Evolutionary conservation across 495 filamentous ascomycete species (phyloP).

Genomic region (Hyaloscypha variabilis): DNA sequence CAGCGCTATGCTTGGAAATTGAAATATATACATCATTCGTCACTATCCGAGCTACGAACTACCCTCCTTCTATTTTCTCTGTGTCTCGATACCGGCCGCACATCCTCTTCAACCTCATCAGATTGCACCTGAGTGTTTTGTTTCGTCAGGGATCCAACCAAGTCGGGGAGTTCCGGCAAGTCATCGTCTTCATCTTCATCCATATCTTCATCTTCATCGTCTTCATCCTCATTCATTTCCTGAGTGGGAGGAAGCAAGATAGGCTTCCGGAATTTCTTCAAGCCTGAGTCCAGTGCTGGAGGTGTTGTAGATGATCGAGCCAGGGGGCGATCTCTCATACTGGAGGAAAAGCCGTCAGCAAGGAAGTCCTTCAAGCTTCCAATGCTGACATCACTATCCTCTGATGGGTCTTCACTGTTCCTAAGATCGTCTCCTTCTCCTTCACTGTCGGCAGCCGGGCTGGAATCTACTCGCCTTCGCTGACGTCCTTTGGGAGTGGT

Average conservation of each 20-base stretch:
- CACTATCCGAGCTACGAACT: constrained; percentile 33
- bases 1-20: constrained; percentile 23
- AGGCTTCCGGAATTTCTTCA: neutral
- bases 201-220: neutral
- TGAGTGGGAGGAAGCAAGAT: constrained; percentile 3
- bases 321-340: neutral
- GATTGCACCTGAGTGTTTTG: neutral
- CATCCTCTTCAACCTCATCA: constrained; percentile 2
- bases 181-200: constrained; percentile 6
- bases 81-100: constrained; percentile 9
- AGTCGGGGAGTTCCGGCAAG: constrained; percentile 13
- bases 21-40: constrained; percentile 30
- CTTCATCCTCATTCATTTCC: neutral
- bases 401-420: constrained; percentile 25
- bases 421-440: constrained; percentile 25
- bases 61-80: constrained; percentile 31
- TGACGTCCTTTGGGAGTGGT: constrained; percentile 4
- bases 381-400: constrained; percentile 23
- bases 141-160: neutral
- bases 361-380: constrained; percentile 30
- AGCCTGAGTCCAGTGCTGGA: neutral
- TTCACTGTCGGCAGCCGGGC: constrained; percentile 21
- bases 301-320: constrained; percentile 21
- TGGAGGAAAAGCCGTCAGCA: constrained; percentile 6
- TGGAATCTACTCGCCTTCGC: constrained; percentile 12